phyloP scores from a whole-genome alignment of 176 grass and related monocot species.

The Avena eriantha region DNA sequence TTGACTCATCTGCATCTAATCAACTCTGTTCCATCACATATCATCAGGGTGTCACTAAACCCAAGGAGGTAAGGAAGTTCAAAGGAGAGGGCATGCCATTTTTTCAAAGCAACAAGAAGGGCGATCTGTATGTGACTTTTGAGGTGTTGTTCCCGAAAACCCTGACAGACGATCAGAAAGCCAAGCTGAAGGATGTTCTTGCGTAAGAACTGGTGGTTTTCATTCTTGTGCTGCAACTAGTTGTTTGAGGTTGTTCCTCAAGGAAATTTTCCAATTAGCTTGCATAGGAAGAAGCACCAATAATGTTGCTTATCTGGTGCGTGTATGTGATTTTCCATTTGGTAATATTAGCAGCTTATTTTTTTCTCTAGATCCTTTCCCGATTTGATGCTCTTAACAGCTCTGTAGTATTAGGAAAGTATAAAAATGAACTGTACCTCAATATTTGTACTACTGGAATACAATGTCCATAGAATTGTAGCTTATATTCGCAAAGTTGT shows the following conservation, averaged over 20 bases:
- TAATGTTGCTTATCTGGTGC: slow-evolving; percentile 21
- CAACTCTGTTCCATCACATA: background rate
- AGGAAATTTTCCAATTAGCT: slow-evolving; percentile 51
- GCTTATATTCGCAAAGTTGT: background rate
- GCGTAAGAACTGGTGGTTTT: slow-evolving; percentile 35
- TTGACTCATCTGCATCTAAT: background rate
- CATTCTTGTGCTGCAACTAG: background rate
- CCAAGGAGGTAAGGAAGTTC: slow-evolving; percentile 88
- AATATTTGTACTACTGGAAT: slow-evolving; percentile 47
- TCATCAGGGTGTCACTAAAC: slow-evolving; percentile 83
- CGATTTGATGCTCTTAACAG: slow-evolving; percentile 33
- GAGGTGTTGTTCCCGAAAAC: slow-evolving; percentile 93
- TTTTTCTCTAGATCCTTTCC: background rate
- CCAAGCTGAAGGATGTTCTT: slow-evolving; percentile 83
- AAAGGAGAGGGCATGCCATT: slow-evolving; percentile 97
- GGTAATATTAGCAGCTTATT: slow-evolving; percentile 31
- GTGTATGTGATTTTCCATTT: slow-evolving; percentile 39
- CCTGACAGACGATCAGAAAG: slow-evolving; percentile 79
- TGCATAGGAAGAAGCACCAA: slow-evolving; percentile 22
- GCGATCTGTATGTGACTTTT: slow-evolving; percentile 74
- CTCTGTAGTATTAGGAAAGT: slow-evolving; percentile 52
- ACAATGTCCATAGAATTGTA: slow-evolving; percentile 40
- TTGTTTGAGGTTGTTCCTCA: slow-evolving; percentile 41
- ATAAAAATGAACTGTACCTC: slow-evolving; percentile 34
- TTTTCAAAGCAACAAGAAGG: slow-evolving; percentile 92